Evolutionary conservation across 2,329 filamentous ascomycete species (phyloP).

Genomic region (Phialocephala sp.): DNA sequence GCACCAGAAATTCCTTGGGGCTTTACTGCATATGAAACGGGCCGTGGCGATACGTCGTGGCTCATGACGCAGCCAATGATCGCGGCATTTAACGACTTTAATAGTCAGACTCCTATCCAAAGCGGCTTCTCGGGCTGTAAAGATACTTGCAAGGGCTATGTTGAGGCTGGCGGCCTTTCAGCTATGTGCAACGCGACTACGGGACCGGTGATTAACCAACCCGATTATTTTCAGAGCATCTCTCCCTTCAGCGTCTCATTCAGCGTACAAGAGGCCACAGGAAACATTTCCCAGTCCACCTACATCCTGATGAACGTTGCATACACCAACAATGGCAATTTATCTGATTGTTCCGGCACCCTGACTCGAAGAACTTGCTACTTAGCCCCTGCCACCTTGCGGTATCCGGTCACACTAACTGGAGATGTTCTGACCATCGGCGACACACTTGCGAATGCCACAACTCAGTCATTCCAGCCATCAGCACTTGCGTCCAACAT

Average conservation of each 20-base stretch:
- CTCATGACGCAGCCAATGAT: slow-evolving; percentile 20
- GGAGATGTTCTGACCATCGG: not conserved
- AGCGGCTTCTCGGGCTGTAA: slow-evolving; percentile 18
- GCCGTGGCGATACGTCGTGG: slow-evolving; percentile 4
- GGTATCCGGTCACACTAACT: not conserved
- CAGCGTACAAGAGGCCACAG: not conserved
- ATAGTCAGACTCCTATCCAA: slow-evolving; percentile 13
- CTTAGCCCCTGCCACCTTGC: not conserved
- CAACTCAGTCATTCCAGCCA: not conserved
- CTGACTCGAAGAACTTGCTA: not conserved
- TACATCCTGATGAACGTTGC: not conserved
- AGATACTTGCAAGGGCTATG: slow-evolving; percentile 15
- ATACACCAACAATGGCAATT: not conserved
- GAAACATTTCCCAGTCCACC: not conserved
- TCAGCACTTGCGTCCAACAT: not conserved
- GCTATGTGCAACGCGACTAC: slow-evolving; percentile 10
- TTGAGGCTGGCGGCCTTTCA: slow-evolving; percentile 19
- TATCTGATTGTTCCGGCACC: not conserved
- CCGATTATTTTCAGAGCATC: no score
- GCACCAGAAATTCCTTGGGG: slow-evolving; percentile 26
- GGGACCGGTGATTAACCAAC: not conserved
- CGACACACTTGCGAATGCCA: not conserved
- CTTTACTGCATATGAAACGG: slow-evolving; percentile 18
- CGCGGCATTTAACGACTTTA: slow-evolving; percentile 21
- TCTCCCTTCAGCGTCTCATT: slow-evolving; percentile 2